These are phyloP conservation scores for Colletotrichum navitas DNA, from an alignment of 2,329 filamentous ascomycete genomes.

Conservation along the genomic window DNA sequence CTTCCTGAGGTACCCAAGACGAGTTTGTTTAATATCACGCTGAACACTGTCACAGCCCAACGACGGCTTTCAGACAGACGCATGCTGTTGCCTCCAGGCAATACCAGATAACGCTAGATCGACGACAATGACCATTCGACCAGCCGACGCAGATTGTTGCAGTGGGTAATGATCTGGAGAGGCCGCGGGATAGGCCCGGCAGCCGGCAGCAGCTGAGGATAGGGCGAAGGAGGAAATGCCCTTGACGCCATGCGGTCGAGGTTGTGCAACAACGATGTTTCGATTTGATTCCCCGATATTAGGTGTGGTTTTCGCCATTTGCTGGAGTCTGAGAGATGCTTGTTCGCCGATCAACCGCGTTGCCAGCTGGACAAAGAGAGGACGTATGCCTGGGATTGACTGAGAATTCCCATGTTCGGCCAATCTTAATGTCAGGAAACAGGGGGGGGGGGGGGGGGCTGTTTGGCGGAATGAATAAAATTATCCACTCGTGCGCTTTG, in stretches of 20 bases:
- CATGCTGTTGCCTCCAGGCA: neutral
- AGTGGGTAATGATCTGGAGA: constrained; percentile 21
- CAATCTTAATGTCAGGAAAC: constrained; percentile 33
- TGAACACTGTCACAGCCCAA: neutral
- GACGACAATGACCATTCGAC: neutral
- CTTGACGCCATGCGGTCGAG: constrained; percentile 34
- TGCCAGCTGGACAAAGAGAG: constrained; percentile 2
- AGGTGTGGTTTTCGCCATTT: constrained; percentile 9
- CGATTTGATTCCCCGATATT: constrained; percentile 13
- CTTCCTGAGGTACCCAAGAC: neutral
- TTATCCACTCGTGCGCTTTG: constrained; percentile 30
- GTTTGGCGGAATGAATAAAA: constrained; percentile 36
- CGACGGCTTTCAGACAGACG: neutral
- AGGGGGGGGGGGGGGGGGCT: no score
- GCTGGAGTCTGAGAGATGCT: neutral
- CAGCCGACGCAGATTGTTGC: neutral
- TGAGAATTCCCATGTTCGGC: neutral
- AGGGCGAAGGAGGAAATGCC: constrained; percentile 11
- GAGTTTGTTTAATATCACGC: neutral
- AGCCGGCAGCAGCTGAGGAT: constrained; percentile 5
- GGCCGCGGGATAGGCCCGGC: constrained; percentile 18
- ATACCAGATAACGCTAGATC: neutral
- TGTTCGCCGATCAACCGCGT: constrained; percentile 24
- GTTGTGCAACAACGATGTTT: constrained; percentile 7
- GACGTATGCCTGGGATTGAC: constrained; percentile 30